These are phyloP conservation scores for Leishmania aethiopica DNA, from an alignment of 208 protist genomes.

Conservation along the genomic window DNA sequence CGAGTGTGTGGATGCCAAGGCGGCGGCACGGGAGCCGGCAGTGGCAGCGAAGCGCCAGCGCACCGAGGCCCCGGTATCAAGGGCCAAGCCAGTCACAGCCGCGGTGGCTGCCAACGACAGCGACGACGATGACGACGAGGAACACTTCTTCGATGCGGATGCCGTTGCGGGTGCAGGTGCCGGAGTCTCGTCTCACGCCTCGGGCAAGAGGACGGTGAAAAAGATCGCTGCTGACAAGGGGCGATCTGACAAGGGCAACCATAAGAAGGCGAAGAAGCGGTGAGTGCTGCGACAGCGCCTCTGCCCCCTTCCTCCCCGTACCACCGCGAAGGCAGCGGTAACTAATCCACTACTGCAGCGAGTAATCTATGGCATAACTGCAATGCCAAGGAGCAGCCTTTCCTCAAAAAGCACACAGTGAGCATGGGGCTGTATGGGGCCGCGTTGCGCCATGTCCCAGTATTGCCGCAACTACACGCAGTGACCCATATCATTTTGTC, in stretches of 20 bases:
- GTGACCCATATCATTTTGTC: background rate
- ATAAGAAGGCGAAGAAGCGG: constrained; percentile 38
- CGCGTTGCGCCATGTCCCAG: background rate
- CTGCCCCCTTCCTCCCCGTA: constrained; percentile 7
- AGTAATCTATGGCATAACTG: constrained; percentile 3
- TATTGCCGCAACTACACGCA: background rate
- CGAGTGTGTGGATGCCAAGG: constrained; percentile 18
- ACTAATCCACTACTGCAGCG: constrained; percentile 1
- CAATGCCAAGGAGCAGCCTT: background rate
- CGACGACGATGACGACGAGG: constrained; percentile 69
- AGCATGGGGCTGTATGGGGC: background rate
- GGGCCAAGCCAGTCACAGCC: background rate
- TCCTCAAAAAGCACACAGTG: background rate
- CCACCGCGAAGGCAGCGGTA: background rate
- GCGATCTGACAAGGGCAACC: constrained; percentile 3
- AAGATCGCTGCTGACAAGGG: background rate
- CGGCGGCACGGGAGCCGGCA: background rate
- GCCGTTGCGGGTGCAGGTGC: constrained; percentile 16
- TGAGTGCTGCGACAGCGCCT: background rate
- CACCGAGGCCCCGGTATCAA: constrained; percentile 8
- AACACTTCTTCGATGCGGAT: constrained; percentile 76
- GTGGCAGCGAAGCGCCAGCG: constrained; percentile 21
- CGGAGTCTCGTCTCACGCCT: background rate
- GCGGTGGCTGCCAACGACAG: constrained; percentile 16
- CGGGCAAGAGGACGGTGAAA: constrained; percentile 2